These are phyloP conservation scores for Peltaster fructicola DNA, from an alignment of 2,329 filamentous ascomycete species.

Conservation along the genomic window DNA sequence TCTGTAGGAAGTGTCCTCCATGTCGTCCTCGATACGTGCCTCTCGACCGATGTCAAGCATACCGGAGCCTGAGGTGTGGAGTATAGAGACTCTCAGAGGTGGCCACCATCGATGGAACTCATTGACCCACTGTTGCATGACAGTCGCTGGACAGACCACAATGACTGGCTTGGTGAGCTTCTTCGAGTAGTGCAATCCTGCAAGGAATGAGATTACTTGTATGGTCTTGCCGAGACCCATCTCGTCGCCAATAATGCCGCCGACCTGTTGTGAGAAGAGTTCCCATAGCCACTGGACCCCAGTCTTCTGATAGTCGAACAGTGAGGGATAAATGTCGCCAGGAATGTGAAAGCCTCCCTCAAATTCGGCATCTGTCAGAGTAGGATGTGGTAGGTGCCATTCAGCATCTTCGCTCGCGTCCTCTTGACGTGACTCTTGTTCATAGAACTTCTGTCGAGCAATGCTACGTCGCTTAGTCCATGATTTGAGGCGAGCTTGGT, in stretches of 20 bases:
- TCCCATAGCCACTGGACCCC: slow-evolving; percentile 94
- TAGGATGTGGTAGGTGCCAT: slow-evolving; percentile 77
- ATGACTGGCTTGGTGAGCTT: slow-evolving; percentile 72
- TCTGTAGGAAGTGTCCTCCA: slow-evolving; percentile 34
- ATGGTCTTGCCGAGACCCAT: slow-evolving; percentile 98
- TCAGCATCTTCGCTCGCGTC: slow-evolving; percentile 30
- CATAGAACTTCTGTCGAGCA: slow-evolving; percentile 31
- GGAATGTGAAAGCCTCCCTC: slow-evolving; percentile 64
- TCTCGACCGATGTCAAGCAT: slow-evolving; percentile 66
- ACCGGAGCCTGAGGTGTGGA: slow-evolving; percentile 89
- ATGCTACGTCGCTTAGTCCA: slow-evolving; percentile 53
- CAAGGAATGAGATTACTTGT: slow-evolving; percentile 64
- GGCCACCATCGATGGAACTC: slow-evolving; percentile 99
- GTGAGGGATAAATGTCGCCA: slow-evolving; percentile 77
- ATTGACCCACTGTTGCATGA: slow-evolving; percentile 94
- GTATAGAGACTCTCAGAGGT: slow-evolving; percentile 84
- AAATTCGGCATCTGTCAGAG: slow-evolving; percentile 56
- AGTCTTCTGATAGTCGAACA: slow-evolving; percentile 95
- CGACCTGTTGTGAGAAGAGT: slow-evolving; percentile 72
- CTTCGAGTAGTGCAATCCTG: slow-evolving; percentile 80
- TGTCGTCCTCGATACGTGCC: slow-evolving; percentile 42
- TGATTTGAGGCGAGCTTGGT: slow-evolving; percentile 52
- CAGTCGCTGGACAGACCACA: slow-evolving; percentile 81
- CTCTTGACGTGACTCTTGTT: slow-evolving; percentile 6
- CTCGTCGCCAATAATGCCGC: slow-evolving; percentile 90